These are phyloP conservation scores for Acer saccharum DNA, from an alignment of 345 rosid genomes.

Conservation along the genomic window DNA sequence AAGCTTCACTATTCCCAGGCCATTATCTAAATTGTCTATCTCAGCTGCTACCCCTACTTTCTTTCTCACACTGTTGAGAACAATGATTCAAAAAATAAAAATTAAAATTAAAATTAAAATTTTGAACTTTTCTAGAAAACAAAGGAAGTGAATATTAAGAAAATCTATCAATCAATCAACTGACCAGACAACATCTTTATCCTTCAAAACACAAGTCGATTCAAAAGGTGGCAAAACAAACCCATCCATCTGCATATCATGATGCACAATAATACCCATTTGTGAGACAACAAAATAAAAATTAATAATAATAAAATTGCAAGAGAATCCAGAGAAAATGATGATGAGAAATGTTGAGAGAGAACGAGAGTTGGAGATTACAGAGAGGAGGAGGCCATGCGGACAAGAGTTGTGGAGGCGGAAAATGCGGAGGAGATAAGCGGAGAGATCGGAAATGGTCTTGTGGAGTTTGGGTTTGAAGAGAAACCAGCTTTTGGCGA, in stretches of 20 bases:
- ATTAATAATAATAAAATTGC: too few species aligned
- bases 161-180: conserved; percentile 14
- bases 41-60: conserved; percentile 40
- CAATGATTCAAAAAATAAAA: conserved; percentile 4
- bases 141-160: not conserved
- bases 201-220: conserved; percentile 69
- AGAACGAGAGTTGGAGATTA: conserved; percentile 17
- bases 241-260: conserved; percentile 79
- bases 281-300: conserved; percentile 5
- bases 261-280: not conserved
- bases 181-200: conserved; percentile 78
- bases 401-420: conserved; percentile 66
- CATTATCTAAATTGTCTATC: conserved; percentile 29
- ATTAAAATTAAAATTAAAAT: not conserved
- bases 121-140: not conserved
- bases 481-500: conserved; percentile 78
- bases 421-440: conserved; percentile 55
- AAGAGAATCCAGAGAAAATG: too few species aligned
- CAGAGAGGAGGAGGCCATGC: conserved; percentile 73
- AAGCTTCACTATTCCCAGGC: conserved; percentile 40
- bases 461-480: conserved; percentile 58
- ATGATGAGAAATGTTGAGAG: too few species aligned
- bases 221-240: conserved; percentile 87
- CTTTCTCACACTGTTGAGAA: conserved; percentile 59
- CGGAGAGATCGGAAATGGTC: conserved; percentile 70